These are phyloP conservation scores for Alternaria tenuissima DNA, from an alignment of 2,329 filamentous ascomycete genomes.

Conservation along the genomic window DNA sequence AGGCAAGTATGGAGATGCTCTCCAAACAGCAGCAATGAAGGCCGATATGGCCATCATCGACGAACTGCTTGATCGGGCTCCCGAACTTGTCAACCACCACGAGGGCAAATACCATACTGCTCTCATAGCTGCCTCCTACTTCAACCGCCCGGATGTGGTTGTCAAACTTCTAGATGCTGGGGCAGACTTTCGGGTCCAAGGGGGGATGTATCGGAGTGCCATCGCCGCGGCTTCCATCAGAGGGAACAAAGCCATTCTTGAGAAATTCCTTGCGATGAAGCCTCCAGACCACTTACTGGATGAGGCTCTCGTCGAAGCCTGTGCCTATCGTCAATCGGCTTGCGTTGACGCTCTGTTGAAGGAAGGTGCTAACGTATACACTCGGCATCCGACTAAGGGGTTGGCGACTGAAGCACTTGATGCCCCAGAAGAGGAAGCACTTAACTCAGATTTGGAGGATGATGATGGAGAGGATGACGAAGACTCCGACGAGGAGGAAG, in stretches of 20 bases:
- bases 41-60: slow-evolving; percentile 26
- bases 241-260: slow-evolving; percentile 28
- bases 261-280: slow-evolving; percentile 22
- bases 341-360: slow-evolving; percentile 32
- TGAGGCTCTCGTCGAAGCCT: slow-evolving; percentile 32
- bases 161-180: slow-evolving; percentile 26
- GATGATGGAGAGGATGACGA: slow-evolving; percentile 20
- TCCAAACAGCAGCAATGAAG: slow-evolving; percentile 26
- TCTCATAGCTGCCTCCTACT: slow-evolving; percentile 34
- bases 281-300: slow-evolving; percentile 32
- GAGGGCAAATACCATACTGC: slow-evolving; percentile 32
- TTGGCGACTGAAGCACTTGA: slow-evolving; percentile 23
- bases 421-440: slow-evolving; percentile 17
- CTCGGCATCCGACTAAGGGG: slow-evolving; percentile 24
- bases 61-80: slow-evolving; percentile 20
- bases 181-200: slow-evolving; percentile 28
- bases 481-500: slow-evolving; percentile 8
- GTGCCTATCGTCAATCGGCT: slow-evolving; percentile 27
- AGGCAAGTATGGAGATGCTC: slow-evolving; percentile 29
- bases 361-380: slow-evolving; percentile 28
- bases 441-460: slow-evolving; percentile 31
- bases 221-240: slow-evolving; percentile 28
- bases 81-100: slow-evolving; percentile 26
- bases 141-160: slow-evolving; percentile 26
- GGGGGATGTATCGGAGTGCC: slow-evolving; percentile 28